A percentile compares a stretch with the other conserved stretches of the same genome.
Conservation (phyloP, 345 rosid genomes). For the Aethionema arabicum region DNA sequence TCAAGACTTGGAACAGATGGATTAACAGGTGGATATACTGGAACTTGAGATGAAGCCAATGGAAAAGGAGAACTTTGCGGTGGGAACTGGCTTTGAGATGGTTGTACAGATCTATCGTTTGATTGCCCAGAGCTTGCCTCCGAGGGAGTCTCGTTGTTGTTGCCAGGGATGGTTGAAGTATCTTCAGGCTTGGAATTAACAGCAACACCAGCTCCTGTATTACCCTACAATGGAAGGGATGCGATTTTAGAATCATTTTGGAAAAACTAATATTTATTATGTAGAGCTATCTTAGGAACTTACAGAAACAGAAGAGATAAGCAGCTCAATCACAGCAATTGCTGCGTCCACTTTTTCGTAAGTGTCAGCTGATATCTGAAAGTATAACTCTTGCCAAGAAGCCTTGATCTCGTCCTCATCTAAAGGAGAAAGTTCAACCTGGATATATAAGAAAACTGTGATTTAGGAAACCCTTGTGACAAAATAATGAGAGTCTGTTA, state of each 20-base stretch:
- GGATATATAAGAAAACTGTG: conserved; percentile 13
- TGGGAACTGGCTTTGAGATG: conserved; percentile 56
- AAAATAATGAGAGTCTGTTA: neutral
- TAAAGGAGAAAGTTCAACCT: conserved; percentile 77
- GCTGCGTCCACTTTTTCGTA: conserved; percentile 92
- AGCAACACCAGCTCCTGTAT: conserved; percentile 46
- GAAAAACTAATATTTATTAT: conserved; percentile 4
- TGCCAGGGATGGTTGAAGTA: conserved; percentile 37
- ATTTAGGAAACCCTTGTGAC: conserved; percentile 1
- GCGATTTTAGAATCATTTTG: neutral
- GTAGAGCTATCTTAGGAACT: conserved; percentile 40
- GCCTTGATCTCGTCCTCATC: conserved; percentile 48
- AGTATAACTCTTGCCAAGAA: conserved; percentile 60
- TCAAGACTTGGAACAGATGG: conserved; percentile 40
- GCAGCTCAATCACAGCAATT: conserved; percentile 71
- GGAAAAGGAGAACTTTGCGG: conserved; percentile 47
- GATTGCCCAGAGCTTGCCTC: conserved; percentile 40
- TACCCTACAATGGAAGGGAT: conserved; percentile 51
- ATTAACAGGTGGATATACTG: conserved; percentile 33
- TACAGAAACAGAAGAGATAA: conserved; percentile 76
- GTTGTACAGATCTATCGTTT: conserved; percentile 35
- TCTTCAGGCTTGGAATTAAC: conserved; percentile 42
- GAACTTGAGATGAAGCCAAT: conserved; percentile 39
- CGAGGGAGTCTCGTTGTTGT: conserved; percentile 34
- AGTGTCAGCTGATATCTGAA: conserved; percentile 75